Evolutionary conservation across 805 yeast species (phyloP).

Genomic region (Wickerhamiella sorbophila): DNA sequence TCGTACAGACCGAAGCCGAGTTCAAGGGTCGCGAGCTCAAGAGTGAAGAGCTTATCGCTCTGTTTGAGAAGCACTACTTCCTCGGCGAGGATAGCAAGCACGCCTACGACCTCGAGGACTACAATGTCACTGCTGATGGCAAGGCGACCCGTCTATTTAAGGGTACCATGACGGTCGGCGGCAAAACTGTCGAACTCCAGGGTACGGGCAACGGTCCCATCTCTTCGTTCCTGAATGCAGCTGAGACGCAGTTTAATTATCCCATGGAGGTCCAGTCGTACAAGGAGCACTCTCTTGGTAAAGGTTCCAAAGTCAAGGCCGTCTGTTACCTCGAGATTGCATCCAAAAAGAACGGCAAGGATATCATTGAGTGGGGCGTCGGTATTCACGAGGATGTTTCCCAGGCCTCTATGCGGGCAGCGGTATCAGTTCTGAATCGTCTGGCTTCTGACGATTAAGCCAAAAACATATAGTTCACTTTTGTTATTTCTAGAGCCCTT

Average conservation of each 20-base stretch:
- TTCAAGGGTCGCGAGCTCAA: slow-evolving; percentile 55
- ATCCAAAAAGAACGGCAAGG: slow-evolving; percentile 31
- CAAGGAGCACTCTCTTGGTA: slow-evolving; percentile 69
- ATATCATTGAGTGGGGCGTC: slow-evolving; percentile 61
- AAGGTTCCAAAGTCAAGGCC: slow-evolving; percentile 56
- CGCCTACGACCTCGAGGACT: slow-evolving; percentile 31
- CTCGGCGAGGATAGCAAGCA: slow-evolving; percentile 26
- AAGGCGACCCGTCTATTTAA: slow-evolving; percentile 20
- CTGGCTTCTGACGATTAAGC: slow-evolving; percentile 10
- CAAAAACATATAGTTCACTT: neutral
- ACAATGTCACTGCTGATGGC: slow-evolving; percentile 36
- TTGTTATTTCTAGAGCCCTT: neutral
- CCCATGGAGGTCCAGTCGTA: slow-evolving; percentile 51
- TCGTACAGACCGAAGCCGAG: slow-evolving; percentile 60
- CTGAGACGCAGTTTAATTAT: slow-evolving; percentile 34
- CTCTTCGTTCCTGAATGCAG: slow-evolving; percentile 56
- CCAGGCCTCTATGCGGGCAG: slow-evolving; percentile 55
- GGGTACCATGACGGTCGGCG: slow-evolving; percentile 27
- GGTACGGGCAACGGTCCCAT: slow-evolving; percentile 78
- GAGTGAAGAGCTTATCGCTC: slow-evolving; percentile 44
- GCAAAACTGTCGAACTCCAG: slow-evolving; percentile 27
- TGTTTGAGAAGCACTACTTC: slow-evolving; percentile 49
- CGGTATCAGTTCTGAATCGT: slow-evolving; percentile 28
- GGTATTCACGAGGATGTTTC: slow-evolving; percentile 86
- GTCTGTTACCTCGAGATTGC: slow-evolving; percentile 60